Evolutionary conservation across 202 grass and related monocot genomes (phyloP), one percentile per base, ranked within the genome.

Genomic region (Carex arenaria): DNA sequence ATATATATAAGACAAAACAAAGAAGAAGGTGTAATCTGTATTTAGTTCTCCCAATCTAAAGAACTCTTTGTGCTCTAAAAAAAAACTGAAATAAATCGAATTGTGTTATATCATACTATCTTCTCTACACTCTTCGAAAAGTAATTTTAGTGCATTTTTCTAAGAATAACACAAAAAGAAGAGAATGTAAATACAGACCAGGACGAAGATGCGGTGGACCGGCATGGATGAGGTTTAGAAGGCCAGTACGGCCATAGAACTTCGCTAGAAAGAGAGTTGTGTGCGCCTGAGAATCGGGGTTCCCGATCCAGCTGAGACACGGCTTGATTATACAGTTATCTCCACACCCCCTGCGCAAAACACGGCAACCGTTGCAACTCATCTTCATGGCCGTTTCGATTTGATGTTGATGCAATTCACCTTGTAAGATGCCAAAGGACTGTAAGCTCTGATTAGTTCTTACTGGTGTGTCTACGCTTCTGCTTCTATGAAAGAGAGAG

Each of bases 221-320:
- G 3, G 32, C 40, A 66, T 18, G 4, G 28, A 82, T 15, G 40
- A 82, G 80, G 47, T 66, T 82, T 7, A 65, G 61, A 55, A 82
- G 80, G 17, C 61, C 80, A 26, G 80, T 63, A 82, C 80, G 80
- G 61, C 80, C 80, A 11, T 82, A 82, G 45, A 82, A 82, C 63
- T 82, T 82, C 7, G 62, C 61, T 4, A 82, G 62, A 54, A 82
- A 82, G 7, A 66, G 80, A 67, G 80, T 82, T 30, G 80, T 45
- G 23, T 82, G 80, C 3, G 42, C 80, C 47, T 82, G 80, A 20
- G 80, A 82, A 7, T 66, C 62, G 2, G 80, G 80, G 47, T 32
- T 82, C 47, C 22, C 51, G 23, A 82, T 82, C 80, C 62, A 82
- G 28, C 61, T 36, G 31, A 82, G 80, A 31, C 80, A 82, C 13